These are phyloP conservation scores for Cutaneotrichosporon sp. DNA, from an alignment of 1,284 basidiomycete species.

Conservation along the genomic window DNA sequence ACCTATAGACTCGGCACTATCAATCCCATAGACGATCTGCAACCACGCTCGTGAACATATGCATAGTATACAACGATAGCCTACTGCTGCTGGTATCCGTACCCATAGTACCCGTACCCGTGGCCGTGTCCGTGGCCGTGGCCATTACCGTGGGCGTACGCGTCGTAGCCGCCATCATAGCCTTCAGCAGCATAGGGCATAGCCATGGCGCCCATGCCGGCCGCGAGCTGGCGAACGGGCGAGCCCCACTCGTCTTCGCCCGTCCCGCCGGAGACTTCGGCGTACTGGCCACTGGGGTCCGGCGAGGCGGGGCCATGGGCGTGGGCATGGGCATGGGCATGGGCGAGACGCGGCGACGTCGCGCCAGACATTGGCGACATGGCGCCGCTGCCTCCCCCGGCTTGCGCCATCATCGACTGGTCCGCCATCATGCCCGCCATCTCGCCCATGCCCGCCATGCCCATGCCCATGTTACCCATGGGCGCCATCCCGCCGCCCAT, in stretches of 20 bases:
- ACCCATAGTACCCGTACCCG: background rate
- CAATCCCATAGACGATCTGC: background rate
- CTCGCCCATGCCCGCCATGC: slow-evolving; percentile 42
- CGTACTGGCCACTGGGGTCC: background rate
- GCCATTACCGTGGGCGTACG: too few relatives aligned
- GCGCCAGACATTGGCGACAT: background rate
- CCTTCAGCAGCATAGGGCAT: slow-evolving; percentile 4
- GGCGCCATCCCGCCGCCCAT: slow-evolving; percentile 7
- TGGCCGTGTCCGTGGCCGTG: too few relatives aligned
- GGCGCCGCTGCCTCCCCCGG: background rate
- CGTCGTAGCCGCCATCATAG: background rate
- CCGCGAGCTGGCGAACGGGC: slow-evolving; percentile 10
- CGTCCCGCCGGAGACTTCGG: background rate
- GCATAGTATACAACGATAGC: background rate
- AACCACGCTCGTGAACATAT: background rate
- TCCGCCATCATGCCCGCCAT: background rate
- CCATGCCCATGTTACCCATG: slow-evolving; percentile 8
- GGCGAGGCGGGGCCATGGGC: background rate
- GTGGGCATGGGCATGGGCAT: background rate
- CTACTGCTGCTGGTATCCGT: background rate
- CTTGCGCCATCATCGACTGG: background rate
- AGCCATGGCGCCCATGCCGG: slow-evolving; percentile 8
- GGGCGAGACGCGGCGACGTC: background rate
- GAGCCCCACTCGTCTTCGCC: slow-evolving; percentile 4
- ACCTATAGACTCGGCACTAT: background rate